Percentiles rank a stretch among this genome's conserved stretches.
phyloP scores from a whole-genome alignment of 2,329 filamentous ascomycete genomes.

The Gaeumannomyces tritici region DNA sequence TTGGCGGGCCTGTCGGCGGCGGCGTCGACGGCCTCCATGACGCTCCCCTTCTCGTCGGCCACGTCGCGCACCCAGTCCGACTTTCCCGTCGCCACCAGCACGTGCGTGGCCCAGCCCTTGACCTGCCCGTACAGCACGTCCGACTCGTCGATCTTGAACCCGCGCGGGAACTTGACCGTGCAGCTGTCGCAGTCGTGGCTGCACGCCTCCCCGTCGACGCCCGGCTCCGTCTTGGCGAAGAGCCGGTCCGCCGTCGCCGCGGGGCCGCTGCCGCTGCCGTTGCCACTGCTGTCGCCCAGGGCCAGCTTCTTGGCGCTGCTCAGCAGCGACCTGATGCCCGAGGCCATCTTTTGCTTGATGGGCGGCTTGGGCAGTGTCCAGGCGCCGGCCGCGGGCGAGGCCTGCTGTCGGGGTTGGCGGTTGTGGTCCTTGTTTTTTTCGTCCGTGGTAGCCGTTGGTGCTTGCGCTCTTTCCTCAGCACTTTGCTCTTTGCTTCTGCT shows the following conservation, averaged over 20 bases:
- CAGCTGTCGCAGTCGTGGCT: constrained; percentile 79
- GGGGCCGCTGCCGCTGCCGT: not conserved
- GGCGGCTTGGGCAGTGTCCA: constrained; percentile 2
- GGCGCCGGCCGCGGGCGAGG: not conserved
- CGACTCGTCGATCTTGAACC: constrained; percentile 63
- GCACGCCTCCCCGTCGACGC: constrained; percentile 80
- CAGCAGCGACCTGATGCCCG: constrained; percentile 30
- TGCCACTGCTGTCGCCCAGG: constrained; percentile 12
- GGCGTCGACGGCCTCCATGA: constrained; percentile 64
- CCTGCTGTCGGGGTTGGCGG: too few relatives aligned
- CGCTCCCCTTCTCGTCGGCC: constrained; percentile 73
- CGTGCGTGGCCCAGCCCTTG: constrained; percentile 79
- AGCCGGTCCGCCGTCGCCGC: constrained; percentile 33
- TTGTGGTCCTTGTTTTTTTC: too few relatives aligned
- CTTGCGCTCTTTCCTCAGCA: too few relatives aligned
- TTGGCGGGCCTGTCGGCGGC: constrained; percentile 50
- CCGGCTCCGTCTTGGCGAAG: constrained; percentile 67
- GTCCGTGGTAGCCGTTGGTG: too few relatives aligned
- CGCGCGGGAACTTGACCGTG: constrained; percentile 63
- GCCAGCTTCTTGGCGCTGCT: constrained; percentile 25
- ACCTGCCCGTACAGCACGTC: constrained; percentile 79
- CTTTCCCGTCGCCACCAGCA: constrained; percentile 92
- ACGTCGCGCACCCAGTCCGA: constrained; percentile 89
- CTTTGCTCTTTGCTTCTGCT: too few relatives aligned
- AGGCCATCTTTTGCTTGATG: constrained; percentile 26